Conservation (phyloP, 2,329 filamentous ascomycete species). For the Graphium sp. region DNA sequence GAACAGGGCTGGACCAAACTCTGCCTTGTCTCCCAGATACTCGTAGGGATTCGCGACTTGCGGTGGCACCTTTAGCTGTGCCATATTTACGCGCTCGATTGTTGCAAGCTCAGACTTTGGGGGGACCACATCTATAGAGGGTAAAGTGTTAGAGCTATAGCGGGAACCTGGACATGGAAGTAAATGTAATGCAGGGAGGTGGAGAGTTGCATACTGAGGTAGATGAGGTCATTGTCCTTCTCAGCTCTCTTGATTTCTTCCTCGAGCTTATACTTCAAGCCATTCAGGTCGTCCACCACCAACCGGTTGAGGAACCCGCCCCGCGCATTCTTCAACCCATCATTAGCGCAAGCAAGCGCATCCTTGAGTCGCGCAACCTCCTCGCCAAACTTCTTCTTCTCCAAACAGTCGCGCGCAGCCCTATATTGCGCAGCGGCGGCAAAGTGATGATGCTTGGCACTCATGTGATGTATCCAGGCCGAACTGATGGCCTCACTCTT, state of each 20-base stretch:
- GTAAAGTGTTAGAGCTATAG: constrained; percentile 15
- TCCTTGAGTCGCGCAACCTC: constrained; percentile 79
- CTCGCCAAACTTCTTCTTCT: constrained; percentile 89
- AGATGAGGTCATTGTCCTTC: constrained; percentile 93
- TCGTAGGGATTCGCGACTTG: constrained; percentile 70
- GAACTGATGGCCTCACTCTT: constrained; percentile 81
- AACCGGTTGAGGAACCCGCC: constrained; percentile 60
- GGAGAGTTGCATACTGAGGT: constrained; percentile 43
- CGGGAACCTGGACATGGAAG: background rate
- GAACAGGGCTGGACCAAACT: constrained; percentile 76
- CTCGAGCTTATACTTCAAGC: constrained; percentile 63
- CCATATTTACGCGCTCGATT: constrained; percentile 82
- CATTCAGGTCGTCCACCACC: constrained; percentile 68
- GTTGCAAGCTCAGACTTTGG: constrained; percentile 76
- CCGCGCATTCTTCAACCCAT: constrained; percentile 69
- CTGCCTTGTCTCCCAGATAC: constrained; percentile 61
- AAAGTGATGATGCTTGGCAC: constrained; percentile 94
- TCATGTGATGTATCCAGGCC: constrained; percentile 96
- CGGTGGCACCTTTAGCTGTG: constrained; percentile 57
- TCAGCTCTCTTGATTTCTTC: constrained; percentile 87
- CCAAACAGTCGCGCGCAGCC: constrained; percentile 76
- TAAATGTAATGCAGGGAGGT: background rate
- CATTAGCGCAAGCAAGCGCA: constrained; percentile 64
- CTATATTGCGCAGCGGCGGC: constrained; percentile 88
- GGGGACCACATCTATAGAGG: constrained; percentile 52